Base-by-base conservation (phyloP, 306 rosid species). In the Abrus precatorius region DNA sequence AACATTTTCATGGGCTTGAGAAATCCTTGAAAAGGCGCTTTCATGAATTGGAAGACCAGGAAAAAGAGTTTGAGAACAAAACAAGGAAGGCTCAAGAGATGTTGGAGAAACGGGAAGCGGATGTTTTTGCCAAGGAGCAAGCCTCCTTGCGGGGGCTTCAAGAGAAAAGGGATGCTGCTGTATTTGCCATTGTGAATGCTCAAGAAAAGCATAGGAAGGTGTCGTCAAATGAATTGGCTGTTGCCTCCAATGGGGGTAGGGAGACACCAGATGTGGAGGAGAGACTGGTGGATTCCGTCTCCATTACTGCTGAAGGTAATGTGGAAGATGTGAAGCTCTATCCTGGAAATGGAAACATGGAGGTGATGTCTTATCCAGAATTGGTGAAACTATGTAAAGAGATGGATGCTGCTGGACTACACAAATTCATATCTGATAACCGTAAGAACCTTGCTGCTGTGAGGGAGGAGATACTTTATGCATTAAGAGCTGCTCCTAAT, bases 21-120 rank as follows among this genome's bases (percentile, higher is more conserved):
- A 95, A 93, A 79, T 93, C 99, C 76, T 81, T 95, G 78, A 95
- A 95, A 89, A 91, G 98, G 88, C 98, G 99, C 84, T 95, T 95
- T 70, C 89, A 90, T 90, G 98, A 91, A 81, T 83, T 95, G 90
- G 99, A 95, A 84, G 95, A 88, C 87, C 99, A 93, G 81, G 99
- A 95, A 87, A 95, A 91, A 85, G 89, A 87, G 86, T 95, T 91
- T 67, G 90, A 90, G 81, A 89, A 64, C 74, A 91, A 89, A 86
- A 93, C 97, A 41, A 62, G 83, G 57, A 81, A 89, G 86, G 90
- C 97, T 59, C 94, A 83, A 0, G 91, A 85, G 79, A 4, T 89
- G 81, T 76, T 95, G 86, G 86, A 87, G 86, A 91, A 91, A 85
- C 87, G 69, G 56, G 90, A 87, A 85, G 97, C 92, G 43, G 90